Conservation (phyloP, 2,329 filamentous ascomycete genomes). For the Colletotrichum magnum region DNA sequence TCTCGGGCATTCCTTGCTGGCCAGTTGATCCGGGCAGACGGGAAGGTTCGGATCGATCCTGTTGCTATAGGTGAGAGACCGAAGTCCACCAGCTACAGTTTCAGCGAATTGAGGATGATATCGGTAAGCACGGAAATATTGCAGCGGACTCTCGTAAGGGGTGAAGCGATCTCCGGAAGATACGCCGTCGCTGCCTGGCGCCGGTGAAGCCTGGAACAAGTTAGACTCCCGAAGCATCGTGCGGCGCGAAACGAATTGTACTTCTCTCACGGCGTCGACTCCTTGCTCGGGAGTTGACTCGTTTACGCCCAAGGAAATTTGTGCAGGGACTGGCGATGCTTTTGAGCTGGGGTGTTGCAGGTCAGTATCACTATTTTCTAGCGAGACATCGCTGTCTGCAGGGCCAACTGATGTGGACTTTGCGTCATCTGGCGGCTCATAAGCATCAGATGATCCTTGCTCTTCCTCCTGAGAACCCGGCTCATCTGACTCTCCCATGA, state of each 20-base stretch:
- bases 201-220: slow-evolving; percentile 43
- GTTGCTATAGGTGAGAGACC: slow-evolving; percentile 94
- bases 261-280: slow-evolving; percentile 56
- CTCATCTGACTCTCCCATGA: slow-evolving; percentile 39
- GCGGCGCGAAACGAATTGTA: slow-evolving; percentile 53
- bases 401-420: slow-evolving; percentile 64
- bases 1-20: slow-evolving; percentile 77
- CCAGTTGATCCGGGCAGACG: slow-evolving; percentile 83
- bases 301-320: slow-evolving; percentile 41
- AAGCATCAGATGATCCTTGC: slow-evolving; percentile 59
- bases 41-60: slow-evolving; percentile 82
- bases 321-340: slow-evolving; percentile 40
- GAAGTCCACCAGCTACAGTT: slow-evolving; percentile 81
- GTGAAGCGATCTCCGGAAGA: slow-evolving; percentile 42
- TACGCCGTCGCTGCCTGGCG: slow-evolving; percentile 39
- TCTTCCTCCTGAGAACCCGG: slow-evolving; percentile 40
- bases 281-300: slow-evolving; percentile 45
- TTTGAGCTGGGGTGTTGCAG: slow-evolving; percentile 44
- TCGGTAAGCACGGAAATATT: slow-evolving; percentile 87
- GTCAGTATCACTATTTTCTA: slow-evolving; percentile 48
- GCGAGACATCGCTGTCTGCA: slow-evolving; percentile 41
- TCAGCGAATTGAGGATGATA: slow-evolving; percentile 85
- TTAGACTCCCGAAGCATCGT: slow-evolving; percentile 23
- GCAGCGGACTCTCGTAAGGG: slow-evolving; percentile 88
- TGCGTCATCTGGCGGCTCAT: slow-evolving; percentile 72